A percentile compares a stretch with the other conserved stretches of the same genome.
phyloP scores from a whole-genome alignment of 331 rosid species.

The Pyrus hybrid region DNA sequence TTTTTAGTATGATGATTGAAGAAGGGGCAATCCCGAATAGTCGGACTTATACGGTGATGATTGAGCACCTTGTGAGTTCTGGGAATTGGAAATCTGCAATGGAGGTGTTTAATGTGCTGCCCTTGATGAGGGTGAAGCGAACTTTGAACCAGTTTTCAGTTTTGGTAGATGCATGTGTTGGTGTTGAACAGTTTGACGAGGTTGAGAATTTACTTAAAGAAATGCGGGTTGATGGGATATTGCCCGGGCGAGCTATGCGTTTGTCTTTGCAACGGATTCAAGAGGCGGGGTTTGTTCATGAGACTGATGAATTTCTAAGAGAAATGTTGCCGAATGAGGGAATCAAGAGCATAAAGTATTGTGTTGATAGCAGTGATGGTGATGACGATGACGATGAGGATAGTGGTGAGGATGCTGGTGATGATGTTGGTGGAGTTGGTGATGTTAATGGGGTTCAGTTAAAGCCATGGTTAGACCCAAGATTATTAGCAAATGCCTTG shows the following conservation, averaged over 20 bases:
- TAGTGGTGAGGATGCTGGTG: constrained; percentile 6
- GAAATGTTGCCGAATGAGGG: constrained; percentile 47
- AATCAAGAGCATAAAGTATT: constrained; percentile 35
- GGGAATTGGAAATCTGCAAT: constrained; percentile 30
- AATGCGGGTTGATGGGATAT: constrained; percentile 62
- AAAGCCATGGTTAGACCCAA: constrained; percentile 78
- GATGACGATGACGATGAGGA: constrained; percentile 22
- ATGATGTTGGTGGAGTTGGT: constrained; percentile 15
- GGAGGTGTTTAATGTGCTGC: constrained; percentile 52
- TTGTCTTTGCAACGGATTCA: constrained; percentile 37
- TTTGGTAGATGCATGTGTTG: constrained; percentile 44
- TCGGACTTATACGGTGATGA: constrained; percentile 55
- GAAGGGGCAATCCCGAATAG: constrained; percentile 67
- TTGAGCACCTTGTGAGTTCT: constrained; percentile 28
- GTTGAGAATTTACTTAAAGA: constrained; percentile 43
- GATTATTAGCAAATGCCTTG: constrained; percentile 60
- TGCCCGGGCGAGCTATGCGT: constrained; percentile 33
- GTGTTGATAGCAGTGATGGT: constrained; percentile 30
- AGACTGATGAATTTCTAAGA: constrained; percentile 26
- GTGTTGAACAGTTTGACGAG: constrained; percentile 36
- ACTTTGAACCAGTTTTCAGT: constrained; percentile 48
- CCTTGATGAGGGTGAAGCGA: constrained; percentile 62
- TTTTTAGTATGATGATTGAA: constrained; percentile 46
- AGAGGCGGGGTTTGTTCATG: constrained; percentile 45
- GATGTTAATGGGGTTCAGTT: constrained; percentile 24